Evolutionary conservation across 2,329 filamentous ascomycete genomes (phyloP).

Genomic region (Fusarium stilboides): DNA sequence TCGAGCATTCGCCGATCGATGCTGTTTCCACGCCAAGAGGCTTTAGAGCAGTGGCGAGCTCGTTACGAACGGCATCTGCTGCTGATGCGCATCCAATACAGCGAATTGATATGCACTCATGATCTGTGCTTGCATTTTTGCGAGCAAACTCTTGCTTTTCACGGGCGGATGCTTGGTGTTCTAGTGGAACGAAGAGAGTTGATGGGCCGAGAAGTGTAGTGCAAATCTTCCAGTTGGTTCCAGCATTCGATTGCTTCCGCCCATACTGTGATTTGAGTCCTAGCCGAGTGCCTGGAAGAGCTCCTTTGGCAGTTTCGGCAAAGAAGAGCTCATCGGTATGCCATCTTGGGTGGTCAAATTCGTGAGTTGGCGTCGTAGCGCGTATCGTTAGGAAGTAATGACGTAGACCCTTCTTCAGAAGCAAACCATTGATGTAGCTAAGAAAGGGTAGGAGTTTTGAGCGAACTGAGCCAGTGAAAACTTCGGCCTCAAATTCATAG

Average conservation of each 20-base stretch:
- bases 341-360: conserved; percentile 64
- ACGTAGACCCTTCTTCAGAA: conserved; percentile 54
- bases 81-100: conserved; percentile 62
- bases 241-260: not conserved
- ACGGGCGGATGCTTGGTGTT: conserved; percentile 54
- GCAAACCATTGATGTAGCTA: conserved; percentile 56
- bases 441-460: conserved; percentile 59
- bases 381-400: conserved; percentile 66
- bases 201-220: conserved; percentile 62
- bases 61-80: conserved; percentile 57
- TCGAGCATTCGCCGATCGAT: conserved; percentile 54
- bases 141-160: conserved; percentile 52
- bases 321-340: conserved; percentile 67
- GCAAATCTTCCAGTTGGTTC: conserved; percentile 65
- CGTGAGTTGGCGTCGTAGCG: conserved; percentile 59
- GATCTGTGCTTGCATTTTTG: conserved; percentile 49
- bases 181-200: conserved; percentile 60
- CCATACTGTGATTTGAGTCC: conserved; percentile 19
- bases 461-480: conserved; percentile 55
- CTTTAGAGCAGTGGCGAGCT: conserved; percentile 52
- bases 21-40: conserved; percentile 44
- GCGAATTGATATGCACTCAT: conserved; percentile 60
- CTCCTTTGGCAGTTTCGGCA: conserved; percentile 31
- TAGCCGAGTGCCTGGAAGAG: conserved; percentile 26
- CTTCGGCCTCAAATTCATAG: conserved; percentile 56